Conservation (phyloP, 2,329 filamentous ascomycete species). For the Colletotrichum sp. region DNA sequence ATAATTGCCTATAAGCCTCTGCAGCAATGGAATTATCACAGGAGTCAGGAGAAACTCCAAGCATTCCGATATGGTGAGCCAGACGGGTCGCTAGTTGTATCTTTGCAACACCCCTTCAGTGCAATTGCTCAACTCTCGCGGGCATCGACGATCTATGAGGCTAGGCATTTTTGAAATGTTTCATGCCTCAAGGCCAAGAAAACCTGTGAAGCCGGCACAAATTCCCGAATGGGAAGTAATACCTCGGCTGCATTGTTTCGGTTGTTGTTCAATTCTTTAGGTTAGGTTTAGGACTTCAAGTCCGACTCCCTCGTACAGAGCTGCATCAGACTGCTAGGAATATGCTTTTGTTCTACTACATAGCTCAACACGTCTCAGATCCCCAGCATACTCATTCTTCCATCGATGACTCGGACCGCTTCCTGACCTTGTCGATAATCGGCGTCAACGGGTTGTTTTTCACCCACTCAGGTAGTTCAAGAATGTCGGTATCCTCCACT, state of each 20-base stretch:
- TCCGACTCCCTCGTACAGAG: neutral
- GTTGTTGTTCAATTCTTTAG: neutral
- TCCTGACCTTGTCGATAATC: neutral
- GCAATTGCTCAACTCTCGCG: neutral
- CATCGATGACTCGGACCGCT: neutral
- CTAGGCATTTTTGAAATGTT: neutral
- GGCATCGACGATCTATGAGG: neutral
- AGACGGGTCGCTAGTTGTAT: neutral
- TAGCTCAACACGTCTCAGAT: neutral
- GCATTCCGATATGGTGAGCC: neutral
- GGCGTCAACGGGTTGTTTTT: neutral
- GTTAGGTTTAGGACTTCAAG: neutral
- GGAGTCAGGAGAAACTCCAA: neutral
- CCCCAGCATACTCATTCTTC: neutral
- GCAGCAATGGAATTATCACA: neutral
- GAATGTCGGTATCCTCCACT: neutral
- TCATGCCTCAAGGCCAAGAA: neutral
- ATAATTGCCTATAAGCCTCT: neutral
- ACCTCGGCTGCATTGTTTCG: neutral
- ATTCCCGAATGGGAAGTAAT: neutral
- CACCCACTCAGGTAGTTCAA: neutral
- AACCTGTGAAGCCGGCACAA: neutral
- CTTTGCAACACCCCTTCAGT: neutral
- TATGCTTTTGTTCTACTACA: neutral
- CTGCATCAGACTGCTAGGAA: neutral